A percentile compares a stretch with the other conserved stretches of the same genome.
These are phyloP conservation scores for Ganoderma boninense DNA, from an alignment of 1,284 basidiomycete species.

Conservation along the genomic window DNA sequence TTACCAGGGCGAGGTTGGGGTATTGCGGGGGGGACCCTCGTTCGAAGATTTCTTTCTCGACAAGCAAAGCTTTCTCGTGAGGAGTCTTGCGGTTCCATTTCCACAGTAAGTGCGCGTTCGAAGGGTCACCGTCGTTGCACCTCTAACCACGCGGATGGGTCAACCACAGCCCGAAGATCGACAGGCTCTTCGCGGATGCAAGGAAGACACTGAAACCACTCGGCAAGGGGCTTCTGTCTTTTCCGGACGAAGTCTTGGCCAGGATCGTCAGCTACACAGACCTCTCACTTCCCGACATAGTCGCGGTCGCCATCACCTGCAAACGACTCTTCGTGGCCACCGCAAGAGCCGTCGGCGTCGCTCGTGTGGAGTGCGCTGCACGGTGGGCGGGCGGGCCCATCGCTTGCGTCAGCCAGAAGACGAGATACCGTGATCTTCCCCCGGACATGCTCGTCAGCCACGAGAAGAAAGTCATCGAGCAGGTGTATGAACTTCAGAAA, in stretches of 20 bases:
- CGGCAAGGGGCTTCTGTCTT: constrained; percentile 11
- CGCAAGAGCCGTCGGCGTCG: background rate
- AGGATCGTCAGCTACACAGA: background rate
- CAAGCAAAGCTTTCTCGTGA: constrained; percentile 16
- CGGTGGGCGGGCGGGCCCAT: background rate
- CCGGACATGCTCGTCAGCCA: background rate
- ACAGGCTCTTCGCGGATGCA: background rate
- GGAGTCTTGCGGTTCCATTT: constrained; percentile 5
- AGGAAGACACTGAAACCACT: background rate
- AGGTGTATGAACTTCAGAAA: background rate
- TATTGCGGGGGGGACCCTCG: background rate
- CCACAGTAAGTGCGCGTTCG: background rate
- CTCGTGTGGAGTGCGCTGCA: background rate
- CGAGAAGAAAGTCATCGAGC: background rate
- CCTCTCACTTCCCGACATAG: constrained; percentile 3
- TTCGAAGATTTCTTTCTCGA: constrained; percentile 1
- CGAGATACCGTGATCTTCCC: background rate
- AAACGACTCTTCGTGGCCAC: background rate
- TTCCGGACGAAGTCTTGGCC: constrained; percentile 14
- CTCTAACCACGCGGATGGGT: background rate
- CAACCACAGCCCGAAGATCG: constrained; percentile 14
- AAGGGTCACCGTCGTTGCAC: background rate
- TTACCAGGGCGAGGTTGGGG: background rate
- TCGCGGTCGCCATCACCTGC: constrained; percentile 3
- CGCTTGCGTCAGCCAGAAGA: constrained; percentile 1